Base-by-base conservation (phyloP, 2,329 filamentous ascomycete genomes). In the Sporothrix dimorphospora region DNA sequence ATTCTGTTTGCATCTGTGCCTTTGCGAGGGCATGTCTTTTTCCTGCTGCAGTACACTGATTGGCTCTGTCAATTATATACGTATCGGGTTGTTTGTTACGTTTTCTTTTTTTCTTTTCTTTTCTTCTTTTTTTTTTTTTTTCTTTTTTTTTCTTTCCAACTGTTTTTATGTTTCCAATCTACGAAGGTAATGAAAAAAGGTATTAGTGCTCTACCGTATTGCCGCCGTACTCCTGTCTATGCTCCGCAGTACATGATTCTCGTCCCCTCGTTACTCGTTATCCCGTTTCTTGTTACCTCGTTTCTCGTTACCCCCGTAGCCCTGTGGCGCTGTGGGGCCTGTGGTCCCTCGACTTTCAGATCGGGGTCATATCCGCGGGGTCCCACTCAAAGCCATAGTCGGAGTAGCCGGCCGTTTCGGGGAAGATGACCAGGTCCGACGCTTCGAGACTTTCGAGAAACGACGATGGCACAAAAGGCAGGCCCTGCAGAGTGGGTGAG, bases 311-410 rank as follows among this genome's bases (percentile, higher is more conserved):
- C 49, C 49, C 49, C n/a, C 19, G 51, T 53, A 47, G 45, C 6
- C 5, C 12, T 47, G 45, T n/a, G 45, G 30, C 30, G 6, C 30
- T 34, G 3, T 34, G 30, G 30, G 30, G 30, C 6, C 30, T 34
- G 30, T 6, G 3, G 30, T 34, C 30, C 30, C 30, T 34, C 30
- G 3, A 34, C 30, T 34, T 34, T 59, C 38, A 69, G 8, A 69
- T 55, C 21, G 67, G 53, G 38, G 14, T 61, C 38, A 70, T 70
- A n/a, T 61, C 53, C 30, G 38, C 68, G 1, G 51, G 67, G 34
- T 69, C 30, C 66, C 67, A 69, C 27, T 57, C 51, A 30, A 69
- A 69, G 14, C 49, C 51, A 30, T 57, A 45, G 30, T 40, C 30
- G 6, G 51, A 42, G 30, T 69, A 69, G 34, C 51, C 67, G 16